Evolutionary conservation across 306 rosid genomes (phyloP).

Genomic region (Malus asiatica): DNA sequence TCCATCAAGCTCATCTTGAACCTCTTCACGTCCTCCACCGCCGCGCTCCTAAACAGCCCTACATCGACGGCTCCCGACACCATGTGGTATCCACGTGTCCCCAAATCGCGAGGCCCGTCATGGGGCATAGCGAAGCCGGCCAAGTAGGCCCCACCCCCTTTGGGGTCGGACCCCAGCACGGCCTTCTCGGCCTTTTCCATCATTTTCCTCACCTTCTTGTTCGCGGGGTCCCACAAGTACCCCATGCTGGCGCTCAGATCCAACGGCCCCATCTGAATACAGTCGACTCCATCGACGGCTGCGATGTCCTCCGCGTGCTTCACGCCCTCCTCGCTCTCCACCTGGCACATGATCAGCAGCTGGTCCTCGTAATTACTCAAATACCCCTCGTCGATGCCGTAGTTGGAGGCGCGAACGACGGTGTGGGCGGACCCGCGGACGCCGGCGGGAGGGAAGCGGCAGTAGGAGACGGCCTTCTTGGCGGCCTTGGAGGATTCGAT

Average conservation of each 20-base stretch:
- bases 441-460: slow-evolving; percentile 64
- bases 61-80: slow-evolving; percentile 58
- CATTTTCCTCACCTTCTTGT: slow-evolving; percentile 51
- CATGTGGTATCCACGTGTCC: slow-evolving; percentile 64
- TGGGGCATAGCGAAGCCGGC: slow-evolving; percentile 50
- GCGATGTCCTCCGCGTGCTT: slow-evolving; percentile 36
- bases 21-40: slow-evolving; percentile 53
- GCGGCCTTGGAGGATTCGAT: slow-evolving; percentile 55
- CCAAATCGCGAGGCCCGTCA: slow-evolving; percentile 43
- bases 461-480: slow-evolving; percentile 52
- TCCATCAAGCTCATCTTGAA: slow-evolving; percentile 38
- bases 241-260: slow-evolving; percentile 84
- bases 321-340: slow-evolving; percentile 51
- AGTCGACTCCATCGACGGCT: slow-evolving; percentile 71
- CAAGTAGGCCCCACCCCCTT: slow-evolving; percentile 38
- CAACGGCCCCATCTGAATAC: slow-evolving; percentile 79
- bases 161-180: slow-evolving; percentile 32
- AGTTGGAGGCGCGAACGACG: slow-evolving; percentile 56
- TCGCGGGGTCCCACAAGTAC: slow-evolving; percentile 67
- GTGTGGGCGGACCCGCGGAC: slow-evolving; percentile 79
- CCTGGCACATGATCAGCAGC: slow-evolving; percentile 63
- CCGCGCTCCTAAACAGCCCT: slow-evolving; percentile 51
- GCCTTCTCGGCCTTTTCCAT: slow-evolving; percentile 55
- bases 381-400: slow-evolving; percentile 75
- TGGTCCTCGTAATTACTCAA: slow-evolving; percentile 52